phyloP scores from a whole-genome alignment of 257 asterid genomes.

The Solanum lycopersicoides region DNA sequence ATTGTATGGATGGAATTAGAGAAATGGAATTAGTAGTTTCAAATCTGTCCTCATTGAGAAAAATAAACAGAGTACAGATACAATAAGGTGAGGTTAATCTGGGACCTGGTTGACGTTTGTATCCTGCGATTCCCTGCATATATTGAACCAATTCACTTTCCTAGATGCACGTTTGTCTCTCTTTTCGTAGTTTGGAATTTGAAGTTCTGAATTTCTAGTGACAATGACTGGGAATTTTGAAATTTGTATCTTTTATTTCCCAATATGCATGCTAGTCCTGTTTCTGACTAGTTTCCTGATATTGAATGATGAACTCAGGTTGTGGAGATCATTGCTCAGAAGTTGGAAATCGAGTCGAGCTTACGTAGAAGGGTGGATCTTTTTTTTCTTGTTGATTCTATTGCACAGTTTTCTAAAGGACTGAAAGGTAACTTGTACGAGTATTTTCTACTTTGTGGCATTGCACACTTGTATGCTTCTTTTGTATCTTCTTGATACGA shows the following conservation, averaged over 20 bases:
- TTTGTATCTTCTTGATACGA: background rate
- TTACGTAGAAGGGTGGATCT: conserved; percentile 69
- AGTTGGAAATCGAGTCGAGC: conserved; percentile 55
- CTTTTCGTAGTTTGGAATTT: background rate
- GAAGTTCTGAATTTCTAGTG: background rate
- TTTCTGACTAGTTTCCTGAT: background rate
- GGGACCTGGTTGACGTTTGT: background rate
- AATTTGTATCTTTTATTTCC: background rate
- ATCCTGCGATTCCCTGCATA: background rate
- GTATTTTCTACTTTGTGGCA: background rate
- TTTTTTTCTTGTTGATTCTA: conserved; percentile 81
- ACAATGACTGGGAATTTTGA: background rate
- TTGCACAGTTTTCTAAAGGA: conserved; percentile 68
- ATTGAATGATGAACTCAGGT: conserved; percentile 33
- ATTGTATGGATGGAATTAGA: background rate
- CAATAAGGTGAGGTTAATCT: background rate
- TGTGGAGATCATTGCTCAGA: conserved; percentile 56
- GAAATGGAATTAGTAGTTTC: background rate
- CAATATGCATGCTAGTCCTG: background rate
- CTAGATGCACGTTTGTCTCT: background rate
- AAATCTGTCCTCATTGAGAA: background rate
- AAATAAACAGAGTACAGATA: background rate
- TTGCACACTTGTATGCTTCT: background rate
- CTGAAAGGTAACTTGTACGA: conserved; percentile 48
- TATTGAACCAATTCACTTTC: background rate